Evolutionary conservation across 2,329 filamentous ascomycete genomes (phyloP).

Genomic region (Cyanodermella asteris): DNA sequence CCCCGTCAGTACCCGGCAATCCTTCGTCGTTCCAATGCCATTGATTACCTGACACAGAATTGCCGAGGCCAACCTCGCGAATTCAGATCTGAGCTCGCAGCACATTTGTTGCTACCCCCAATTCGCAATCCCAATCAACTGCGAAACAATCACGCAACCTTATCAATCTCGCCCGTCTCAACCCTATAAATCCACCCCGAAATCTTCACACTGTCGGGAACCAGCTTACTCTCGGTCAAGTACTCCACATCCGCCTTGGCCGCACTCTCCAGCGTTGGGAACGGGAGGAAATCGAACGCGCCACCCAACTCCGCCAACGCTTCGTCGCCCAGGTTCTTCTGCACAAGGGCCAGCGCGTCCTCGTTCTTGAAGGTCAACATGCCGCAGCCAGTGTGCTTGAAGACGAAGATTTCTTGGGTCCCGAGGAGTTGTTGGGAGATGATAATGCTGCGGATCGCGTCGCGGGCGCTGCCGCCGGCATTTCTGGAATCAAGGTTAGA

Average conservation of each 20-base stretch:
- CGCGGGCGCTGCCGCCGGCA: constrained; percentile 42
- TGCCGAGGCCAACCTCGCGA: too few species aligned
- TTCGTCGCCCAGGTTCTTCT: constrained; percentile 33
- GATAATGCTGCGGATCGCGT: constrained; percentile 51
- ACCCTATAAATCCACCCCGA: constrained; percentile 64
- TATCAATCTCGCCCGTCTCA: constrained; percentile 47
- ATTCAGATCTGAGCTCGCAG: too few species aligned
- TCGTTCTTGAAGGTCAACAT: constrained; percentile 48
- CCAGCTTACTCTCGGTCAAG: constrained; percentile 35
- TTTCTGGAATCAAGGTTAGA: too few species aligned
- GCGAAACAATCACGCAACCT: too few species aligned
- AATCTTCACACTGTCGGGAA: constrained; percentile 37
- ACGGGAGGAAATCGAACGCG: constrained; percentile 45
- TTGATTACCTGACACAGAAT: too few species aligned
- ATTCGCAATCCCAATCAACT: too few species aligned
- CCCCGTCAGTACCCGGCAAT: too few species aligned
- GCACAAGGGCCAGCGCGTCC: constrained; percentile 32
- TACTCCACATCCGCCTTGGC: constrained; percentile 44
- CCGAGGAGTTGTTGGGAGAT: constrained; percentile 63
- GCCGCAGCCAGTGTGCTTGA: constrained; percentile 56
- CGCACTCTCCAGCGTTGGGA: constrained; percentile 39
- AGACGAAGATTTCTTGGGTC: constrained; percentile 49
- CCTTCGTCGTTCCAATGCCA: too few species aligned
- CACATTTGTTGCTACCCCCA: too few species aligned
- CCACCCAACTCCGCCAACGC: constrained; percentile 23